phyloP scores from a whole-genome alignment of 345 rosid species.

The Pistacia vera region DNA sequence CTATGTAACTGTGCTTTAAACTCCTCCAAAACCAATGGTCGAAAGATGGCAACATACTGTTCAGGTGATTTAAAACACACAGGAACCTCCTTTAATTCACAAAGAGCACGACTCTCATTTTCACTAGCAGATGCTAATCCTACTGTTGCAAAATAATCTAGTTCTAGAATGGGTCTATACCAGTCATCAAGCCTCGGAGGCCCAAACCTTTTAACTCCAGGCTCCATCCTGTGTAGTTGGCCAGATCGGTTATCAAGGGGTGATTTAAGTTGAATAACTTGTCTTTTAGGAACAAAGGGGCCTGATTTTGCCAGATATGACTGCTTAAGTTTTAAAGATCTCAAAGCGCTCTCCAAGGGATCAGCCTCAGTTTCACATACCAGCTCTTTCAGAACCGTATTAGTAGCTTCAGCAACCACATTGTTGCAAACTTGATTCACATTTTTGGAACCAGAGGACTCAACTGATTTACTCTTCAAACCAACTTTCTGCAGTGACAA shows the following conservation, averaged over 20 bases:
- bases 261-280: slow-evolving; percentile 86
- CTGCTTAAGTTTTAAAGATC: slow-evolving; percentile 44
- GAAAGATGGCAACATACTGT: slow-evolving; percentile 79
- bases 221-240: slow-evolving; percentile 50
- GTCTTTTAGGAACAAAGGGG: slow-evolving; percentile 71
- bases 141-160: slow-evolving; percentile 79
- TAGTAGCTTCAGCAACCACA: slow-evolving; percentile 36
- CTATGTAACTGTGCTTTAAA: slow-evolving; percentile 90
- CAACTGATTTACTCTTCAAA: slow-evolving; percentile 36
- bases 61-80: slow-evolving; percentile 79
- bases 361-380: slow-evolving; percentile 45
- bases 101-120: slow-evolving; percentile 39
- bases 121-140: slow-evolving; percentile 55
- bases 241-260: slow-evolving; percentile 60
- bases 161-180: slow-evolving; percentile 85
- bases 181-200: slow-evolving; percentile 92
- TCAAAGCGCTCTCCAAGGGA: slow-evolving; percentile 52
- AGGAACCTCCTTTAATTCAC: slow-evolving; percentile 80
- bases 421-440: slow-evolving; percentile 32
- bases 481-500: slow-evolving; percentile 32
- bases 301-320: slow-evolving; percentile 44
- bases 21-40: slow-evolving; percentile 93
- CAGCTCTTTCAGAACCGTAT: slow-evolving; percentile 51
- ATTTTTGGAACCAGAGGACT: slow-evolving; percentile 31
- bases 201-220: slow-evolving; percentile 74